These are phyloP conservation scores for Pleurozium schreberi DNA, from an alignment of 225 moss, liverwort and hornwort genomes.

Conservation along the genomic window DNA sequence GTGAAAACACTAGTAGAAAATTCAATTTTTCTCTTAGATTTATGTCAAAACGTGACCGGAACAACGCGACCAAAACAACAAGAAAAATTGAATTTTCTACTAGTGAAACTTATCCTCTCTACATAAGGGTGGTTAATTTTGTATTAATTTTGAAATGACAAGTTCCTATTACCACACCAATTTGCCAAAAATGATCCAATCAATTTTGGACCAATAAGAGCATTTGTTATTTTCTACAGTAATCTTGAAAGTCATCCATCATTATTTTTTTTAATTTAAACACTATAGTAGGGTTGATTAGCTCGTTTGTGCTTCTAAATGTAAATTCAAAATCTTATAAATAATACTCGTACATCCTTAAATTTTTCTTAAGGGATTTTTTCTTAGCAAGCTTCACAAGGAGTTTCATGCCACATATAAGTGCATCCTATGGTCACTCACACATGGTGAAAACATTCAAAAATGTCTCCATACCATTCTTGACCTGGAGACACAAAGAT, in stretches of 20 bases:
- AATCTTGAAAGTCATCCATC: background rate
- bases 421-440: fast-evolving
- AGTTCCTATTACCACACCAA: too few species aligned
- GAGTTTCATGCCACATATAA: background rate
- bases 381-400: fast-evolving
- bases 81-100: too few species aligned
- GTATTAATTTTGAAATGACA: fast-evolving
- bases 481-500: too few species aligned
- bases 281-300: fast-evolving
- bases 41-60: too few species aligned
- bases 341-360: too few species aligned
- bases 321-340: background rate
- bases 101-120: too few species aligned
- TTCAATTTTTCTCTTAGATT: too few species aligned
- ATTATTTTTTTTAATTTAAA: too few species aligned
- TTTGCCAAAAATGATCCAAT: background rate
- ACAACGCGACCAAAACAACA: too few species aligned
- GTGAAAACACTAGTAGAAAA: too few species aligned
- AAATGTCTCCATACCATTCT: too few species aligned
- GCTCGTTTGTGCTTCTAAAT: fast-evolving
- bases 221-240: background rate
- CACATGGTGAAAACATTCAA: fast-evolving
- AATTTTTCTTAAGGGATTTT: background rate
- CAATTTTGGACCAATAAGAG: background rate
- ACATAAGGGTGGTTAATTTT: too few species aligned